Evolutionary conservation across 352 stramenopile species (phyloP), one percentile per base, ranked within the genome.

Genomic region (Globisporangium sylvaticum): DNA sequence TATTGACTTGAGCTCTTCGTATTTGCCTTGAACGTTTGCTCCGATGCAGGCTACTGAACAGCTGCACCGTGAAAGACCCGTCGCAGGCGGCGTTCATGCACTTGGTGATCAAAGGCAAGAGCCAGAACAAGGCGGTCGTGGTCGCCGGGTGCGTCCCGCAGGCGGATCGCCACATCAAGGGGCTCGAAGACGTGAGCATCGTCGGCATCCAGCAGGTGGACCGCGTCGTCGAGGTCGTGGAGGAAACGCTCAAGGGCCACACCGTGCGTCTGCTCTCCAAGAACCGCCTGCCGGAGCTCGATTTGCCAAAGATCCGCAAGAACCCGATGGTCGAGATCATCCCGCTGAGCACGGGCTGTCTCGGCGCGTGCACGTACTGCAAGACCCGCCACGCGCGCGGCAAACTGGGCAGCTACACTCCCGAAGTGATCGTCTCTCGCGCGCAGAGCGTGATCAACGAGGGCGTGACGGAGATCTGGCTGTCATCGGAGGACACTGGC

Each of bases 261-360:
- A 93, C 78, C 0, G 88, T 98, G 25, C 73, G 81, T 15, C 72
- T 97, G n/a, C 72, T 98, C 18, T 78, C 80, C 31, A 92, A 95
- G 74, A 85, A 88, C 67, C 76, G 81, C 1, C 78, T 97, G 42
- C 92, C 92, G 2, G 78, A 87, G 55, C 78, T 98, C 9, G 85
- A 97, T 62, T 67, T 98, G 29, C 92, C 92, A 29, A 98, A 98
- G 79, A 93, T 98, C 62, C 88, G 92, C 64, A 92, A 92, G 70
- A 97, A 98, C 73, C 88, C 84, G 5, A 89, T 95, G 72, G 87
- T 98, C 9, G 92, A 98, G 72, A 97, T 98, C 68, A 89, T 98
- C 50, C 92, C 92, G 27, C 71, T 98, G 27, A 97, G 87, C 57
- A 97, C 90, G 15, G 92, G 92, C 31, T 98, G 92, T 68, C 83